These are phyloP conservation scores for Fraxinus ornus DNA, from an alignment of 305 asterid species.

Conservation along the genomic window DNA sequence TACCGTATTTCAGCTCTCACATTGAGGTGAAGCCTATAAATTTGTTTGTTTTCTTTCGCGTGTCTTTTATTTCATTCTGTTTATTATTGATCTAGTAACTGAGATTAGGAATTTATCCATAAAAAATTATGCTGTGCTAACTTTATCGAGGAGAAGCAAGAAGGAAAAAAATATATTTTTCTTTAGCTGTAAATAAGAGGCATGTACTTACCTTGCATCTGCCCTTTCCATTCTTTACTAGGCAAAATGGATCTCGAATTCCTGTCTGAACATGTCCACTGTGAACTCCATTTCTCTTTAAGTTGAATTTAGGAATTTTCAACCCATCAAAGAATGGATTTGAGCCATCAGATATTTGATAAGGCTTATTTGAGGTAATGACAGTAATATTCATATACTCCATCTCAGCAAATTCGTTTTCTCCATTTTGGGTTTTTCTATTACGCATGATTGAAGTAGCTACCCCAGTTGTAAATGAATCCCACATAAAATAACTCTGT, in stretches of 20 bases:
- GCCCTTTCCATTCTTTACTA: slow-evolving; percentile 57
- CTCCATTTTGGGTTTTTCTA: slow-evolving; percentile 35
- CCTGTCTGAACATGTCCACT: slow-evolving; percentile 83
- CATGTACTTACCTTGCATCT: slow-evolving; percentile 58
- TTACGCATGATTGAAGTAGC: slow-evolving; percentile 79
- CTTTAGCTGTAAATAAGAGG: neutral
- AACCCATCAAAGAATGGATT: slow-evolving; percentile 64
- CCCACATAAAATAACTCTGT: slow-evolving; percentile 95
- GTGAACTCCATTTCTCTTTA: slow-evolving; percentile 56
- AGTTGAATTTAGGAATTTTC: slow-evolving; percentile 46
- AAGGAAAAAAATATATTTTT: neutral
- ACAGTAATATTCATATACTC: slow-evolving; percentile 76
- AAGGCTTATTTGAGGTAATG: slow-evolving; percentile 73
- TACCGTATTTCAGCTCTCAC: neutral
- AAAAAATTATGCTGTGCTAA: neutral
- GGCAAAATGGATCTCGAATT: slow-evolving; percentile 71
- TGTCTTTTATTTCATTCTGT: neutral
- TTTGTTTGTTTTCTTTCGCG: neutral
- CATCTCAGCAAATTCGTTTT: slow-evolving; percentile 84
- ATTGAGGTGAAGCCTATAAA: neutral
- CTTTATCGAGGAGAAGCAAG: neutral
- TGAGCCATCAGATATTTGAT: slow-evolving; percentile 65
- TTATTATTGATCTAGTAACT: neutral
- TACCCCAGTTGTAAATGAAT: slow-evolving; percentile 70
- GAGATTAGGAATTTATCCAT: neutral